Conservation (phyloP, 2,329 filamentous ascomycete genomes). For the Ceratocystis cacaofunesta region DNA sequence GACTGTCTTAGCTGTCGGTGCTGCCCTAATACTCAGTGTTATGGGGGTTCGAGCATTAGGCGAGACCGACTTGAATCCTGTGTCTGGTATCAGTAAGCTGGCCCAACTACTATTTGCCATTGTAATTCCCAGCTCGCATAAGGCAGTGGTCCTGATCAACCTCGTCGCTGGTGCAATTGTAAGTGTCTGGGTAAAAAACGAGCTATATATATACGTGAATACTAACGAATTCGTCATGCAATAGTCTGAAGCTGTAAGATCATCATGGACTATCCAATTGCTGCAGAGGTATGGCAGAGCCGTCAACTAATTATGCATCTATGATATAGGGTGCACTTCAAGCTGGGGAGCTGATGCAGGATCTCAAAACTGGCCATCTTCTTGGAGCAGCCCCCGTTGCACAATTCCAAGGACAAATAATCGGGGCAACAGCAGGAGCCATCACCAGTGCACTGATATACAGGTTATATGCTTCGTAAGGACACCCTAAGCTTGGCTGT, state of each 20-base stretch:
- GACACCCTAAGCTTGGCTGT: background rate
- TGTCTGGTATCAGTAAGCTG: conserved; percentile 90
- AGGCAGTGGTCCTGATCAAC: conserved; percentile 86
- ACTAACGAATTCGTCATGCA: background rate
- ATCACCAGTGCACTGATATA: conserved; percentile 79
- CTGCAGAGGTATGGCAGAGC: background rate
- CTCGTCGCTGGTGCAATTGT: conserved; percentile 77
- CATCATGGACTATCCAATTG: background rate
- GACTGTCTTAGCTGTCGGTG: conserved; percentile 62
- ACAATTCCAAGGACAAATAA: conserved; percentile 92
- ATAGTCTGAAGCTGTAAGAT: conserved; percentile 29
- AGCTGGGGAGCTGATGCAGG: conserved; percentile 91
- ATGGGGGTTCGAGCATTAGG: conserved; percentile 56
- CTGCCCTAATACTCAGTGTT: conserved; percentile 66
- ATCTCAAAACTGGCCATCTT: conserved; percentile 89
- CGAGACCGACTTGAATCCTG: conserved; percentile 89
- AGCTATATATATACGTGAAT: background rate
- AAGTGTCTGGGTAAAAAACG: conserved; percentile 18
- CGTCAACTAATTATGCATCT: background rate
- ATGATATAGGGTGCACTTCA: conserved; percentile 57
- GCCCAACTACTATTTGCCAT: conserved; percentile 91
- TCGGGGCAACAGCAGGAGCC: conserved; percentile 75
- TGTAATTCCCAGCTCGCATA: conserved; percentile 64
- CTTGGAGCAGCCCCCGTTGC: conserved; percentile 84
- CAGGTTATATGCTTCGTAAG: conserved; percentile 59